phyloP scores from a whole-genome alignment of 2,329 filamentous ascomycete genomes.

The Nannizziopsis arthrosporioides region DNA sequence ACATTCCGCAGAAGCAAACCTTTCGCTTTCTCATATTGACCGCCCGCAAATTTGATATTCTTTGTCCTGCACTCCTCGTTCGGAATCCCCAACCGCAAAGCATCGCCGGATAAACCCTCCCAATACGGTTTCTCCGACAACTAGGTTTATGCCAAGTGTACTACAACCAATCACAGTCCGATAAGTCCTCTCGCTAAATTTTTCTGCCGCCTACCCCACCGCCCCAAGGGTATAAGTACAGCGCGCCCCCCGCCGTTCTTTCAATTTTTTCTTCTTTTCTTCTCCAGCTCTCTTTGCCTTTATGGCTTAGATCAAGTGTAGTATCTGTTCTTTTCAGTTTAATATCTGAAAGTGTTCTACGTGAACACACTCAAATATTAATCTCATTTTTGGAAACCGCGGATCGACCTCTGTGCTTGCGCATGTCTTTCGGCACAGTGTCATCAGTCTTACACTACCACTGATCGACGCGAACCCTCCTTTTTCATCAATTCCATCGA shows the following conservation, averaged over 20 bases:
- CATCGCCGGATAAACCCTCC: no score
- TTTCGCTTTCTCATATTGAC: no score
- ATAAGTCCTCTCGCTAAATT: constrained; percentile 8
- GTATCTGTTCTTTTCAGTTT: constrained; percentile 97
- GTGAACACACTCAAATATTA: constrained; percentile 62
- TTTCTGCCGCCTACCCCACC: constrained; percentile 17
- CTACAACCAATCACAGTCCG: no score
- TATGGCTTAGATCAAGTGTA: constrained; percentile 83
- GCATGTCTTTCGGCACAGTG: constrained; percentile 54
- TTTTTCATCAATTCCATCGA: constrained; percentile 50
- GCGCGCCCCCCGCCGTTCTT: constrained; percentile 15
- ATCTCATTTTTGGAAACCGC: constrained; percentile 59
- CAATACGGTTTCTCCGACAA: no score
- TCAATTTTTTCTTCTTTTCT: constrained; percentile 31
- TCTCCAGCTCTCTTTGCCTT: constrained; percentile 42
- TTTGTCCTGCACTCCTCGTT: no score
- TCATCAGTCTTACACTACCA: constrained; percentile 66
- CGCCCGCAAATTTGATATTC: no score
- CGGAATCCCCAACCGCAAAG: no score
- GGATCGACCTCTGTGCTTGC: constrained; percentile 59
- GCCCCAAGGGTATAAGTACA: constrained; percentile 23
- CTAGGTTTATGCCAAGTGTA: no score
- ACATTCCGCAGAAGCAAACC: no score
- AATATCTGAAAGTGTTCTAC: constrained; percentile 79
- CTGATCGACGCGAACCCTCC: constrained; percentile 54